Percentiles rank a stretch among this genome's conserved stretches.
These are phyloP conservation scores for Volvariella volvacea DNA, from an alignment of 1,284 basidiomycete species.

Conservation along the genomic window DNA sequence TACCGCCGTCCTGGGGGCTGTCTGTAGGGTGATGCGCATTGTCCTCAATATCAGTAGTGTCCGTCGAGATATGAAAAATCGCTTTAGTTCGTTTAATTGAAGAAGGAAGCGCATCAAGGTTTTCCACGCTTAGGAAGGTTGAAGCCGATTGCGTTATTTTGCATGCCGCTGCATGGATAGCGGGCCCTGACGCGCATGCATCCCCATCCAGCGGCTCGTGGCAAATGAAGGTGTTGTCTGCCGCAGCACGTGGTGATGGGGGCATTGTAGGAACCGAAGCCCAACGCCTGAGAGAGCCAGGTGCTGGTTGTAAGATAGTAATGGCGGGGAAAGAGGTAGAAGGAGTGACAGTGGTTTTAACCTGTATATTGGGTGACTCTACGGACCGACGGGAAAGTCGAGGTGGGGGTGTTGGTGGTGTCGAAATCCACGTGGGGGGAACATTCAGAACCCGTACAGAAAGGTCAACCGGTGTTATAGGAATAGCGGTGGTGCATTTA, in stretches of 20 bases:
- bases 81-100: slow-evolving; percentile 16
- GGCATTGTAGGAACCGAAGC: slow-evolving; percentile 18
- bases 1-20: slow-evolving; percentile 14
- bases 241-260: too few species aligned
- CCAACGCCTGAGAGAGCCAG: slow-evolving; percentile 14
- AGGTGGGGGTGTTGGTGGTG: slow-evolving; percentile 46
- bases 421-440: slow-evolving; percentile 47
- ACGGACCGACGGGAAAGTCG: slow-evolving; percentile 32
- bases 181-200: too few species aligned
- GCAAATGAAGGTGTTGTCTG: too few species aligned
- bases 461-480: slow-evolving; percentile 15
- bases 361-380: slow-evolving; percentile 15
- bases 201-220: too few species aligned
- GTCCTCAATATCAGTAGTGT: slow-evolving; percentile 21
- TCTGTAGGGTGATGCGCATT: slow-evolving; percentile 10
- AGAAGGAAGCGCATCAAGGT: neutral
- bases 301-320: slow-evolving; percentile 12
- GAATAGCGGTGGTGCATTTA: slow-evolving; percentile 14
- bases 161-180: too few species aligned
- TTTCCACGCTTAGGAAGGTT: neutral
- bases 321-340: slow-evolving; percentile 34
- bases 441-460: slow-evolving; percentile 10
- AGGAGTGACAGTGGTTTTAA: neutral
- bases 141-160: neutral
- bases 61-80: slow-evolving; percentile 25